Conservation (phyloP, 345 rosid genomes). For the Gossypium arboreum region DNA sequence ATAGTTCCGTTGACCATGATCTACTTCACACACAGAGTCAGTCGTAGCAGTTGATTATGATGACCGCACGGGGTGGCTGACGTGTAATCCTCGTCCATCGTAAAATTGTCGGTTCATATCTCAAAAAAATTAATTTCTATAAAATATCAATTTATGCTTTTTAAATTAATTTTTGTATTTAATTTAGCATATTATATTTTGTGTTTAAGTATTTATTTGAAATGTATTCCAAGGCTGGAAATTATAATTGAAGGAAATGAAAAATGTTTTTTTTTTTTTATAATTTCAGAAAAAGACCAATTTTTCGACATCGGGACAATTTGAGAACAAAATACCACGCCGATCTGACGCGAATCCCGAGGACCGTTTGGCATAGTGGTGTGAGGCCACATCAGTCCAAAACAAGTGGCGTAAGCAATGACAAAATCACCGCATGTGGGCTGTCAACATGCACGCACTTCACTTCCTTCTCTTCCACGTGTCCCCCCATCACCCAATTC, state of each 20-base stretch:
- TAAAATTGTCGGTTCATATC: background rate
- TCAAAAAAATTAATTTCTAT: background rate
- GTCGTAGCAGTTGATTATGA: too few relatives aligned
- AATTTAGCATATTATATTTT: too few relatives aligned
- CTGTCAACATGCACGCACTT: slow-evolving; percentile 38
- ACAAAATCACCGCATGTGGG: slow-evolving; percentile 51
- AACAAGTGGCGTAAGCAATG: slow-evolving; percentile 67
- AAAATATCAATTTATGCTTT: too few relatives aligned
- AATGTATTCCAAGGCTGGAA: too few relatives aligned
- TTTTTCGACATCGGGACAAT: too few relatives aligned
- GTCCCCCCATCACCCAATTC: slow-evolving; percentile 20
- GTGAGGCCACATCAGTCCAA: background rate
- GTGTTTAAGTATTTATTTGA: too few relatives aligned
- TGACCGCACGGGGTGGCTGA: background rate
- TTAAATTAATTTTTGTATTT: too few relatives aligned
- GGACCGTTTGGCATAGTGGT: background rate
- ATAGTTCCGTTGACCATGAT: too few relatives aligned
- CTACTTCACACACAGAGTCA: too few relatives aligned
- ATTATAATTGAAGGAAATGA: too few relatives aligned
- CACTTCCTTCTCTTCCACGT: slow-evolving; percentile 50
- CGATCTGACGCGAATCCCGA: slow-evolving; percentile 29
- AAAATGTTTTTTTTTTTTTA: too few relatives aligned
- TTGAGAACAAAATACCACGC: background rate
- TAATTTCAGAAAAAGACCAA: too few relatives aligned
- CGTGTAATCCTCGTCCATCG: background rate